Base-by-base conservation (phyloP, 257 asterid genomes). In the Pogostemon cablin region DNA sequence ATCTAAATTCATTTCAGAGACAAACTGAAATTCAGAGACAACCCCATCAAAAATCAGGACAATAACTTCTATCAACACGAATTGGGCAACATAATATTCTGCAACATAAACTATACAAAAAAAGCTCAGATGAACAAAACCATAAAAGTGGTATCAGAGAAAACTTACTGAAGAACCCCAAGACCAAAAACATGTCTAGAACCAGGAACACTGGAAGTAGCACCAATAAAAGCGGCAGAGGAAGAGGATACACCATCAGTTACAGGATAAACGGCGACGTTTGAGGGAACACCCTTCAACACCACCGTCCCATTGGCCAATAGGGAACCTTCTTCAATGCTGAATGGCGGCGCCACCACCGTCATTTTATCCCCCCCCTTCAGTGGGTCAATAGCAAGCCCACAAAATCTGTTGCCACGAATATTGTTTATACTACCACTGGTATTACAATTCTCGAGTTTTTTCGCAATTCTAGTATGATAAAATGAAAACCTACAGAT, bases 121-220 rank as follows among this genome's bases (percentile, higher is more conserved):
- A 40, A 25, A 7, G 34, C 10, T 50, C 15, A 47, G 52, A 72
- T 15, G 61, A 38, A 50, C 9, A 61, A 65, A 66, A 67, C 52
- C 62, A 9, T 0, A 47, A 53, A 64, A 54, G 4, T 7, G 71
- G 7, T 4, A 9, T 3, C 9, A 67, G 17, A 57, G 20, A 25
- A 6, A 9, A 79, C 84, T 79, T 40, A 86, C 88, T 72, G 70
- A 50, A 86, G 84, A 75, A 83, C 72, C 17, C 91, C 91, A 71
- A 86, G 84, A 44, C 63, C 62, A 75, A 86, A 86, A 71, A 83
- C 84, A 70, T 77, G 91, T 64, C 82, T 78, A 3, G 84, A 79
- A 62, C 85, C 71, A 20, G 72, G 64, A 7, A 67, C 11, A 9
- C 65, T 49, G 41, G 88, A 77, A 72, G 69, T 67, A 10, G 88